Conservation (phyloP, 1,284 basidiomycete genomes). For the Gymnopus androsaceus region DNA sequence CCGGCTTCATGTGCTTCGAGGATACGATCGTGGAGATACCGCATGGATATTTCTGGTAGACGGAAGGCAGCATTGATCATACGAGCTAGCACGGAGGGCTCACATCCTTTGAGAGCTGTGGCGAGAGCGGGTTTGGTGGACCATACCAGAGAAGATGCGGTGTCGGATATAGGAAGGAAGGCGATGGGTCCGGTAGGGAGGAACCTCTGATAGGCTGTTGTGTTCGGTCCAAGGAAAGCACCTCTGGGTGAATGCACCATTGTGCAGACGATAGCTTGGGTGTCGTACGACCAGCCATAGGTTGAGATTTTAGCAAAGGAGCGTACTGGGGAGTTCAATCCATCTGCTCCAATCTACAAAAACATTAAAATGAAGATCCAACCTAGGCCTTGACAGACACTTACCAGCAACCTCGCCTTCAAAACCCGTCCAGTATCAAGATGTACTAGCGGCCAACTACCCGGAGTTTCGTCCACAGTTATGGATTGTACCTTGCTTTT, state of each 20-base stretch:
- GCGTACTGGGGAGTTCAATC: constrained; percentile 92
- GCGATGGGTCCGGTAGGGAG: constrained; percentile 95
- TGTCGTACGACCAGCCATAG: constrained; percentile 91
- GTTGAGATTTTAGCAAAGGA: constrained; percentile 85
- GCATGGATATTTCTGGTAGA: constrained; percentile 76
- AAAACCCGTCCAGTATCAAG: constrained; percentile 64
- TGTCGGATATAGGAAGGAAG: constrained; percentile 84
- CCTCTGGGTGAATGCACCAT: constrained; percentile 69
- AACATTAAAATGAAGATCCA: constrained; percentile 8
- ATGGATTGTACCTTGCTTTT: constrained; percentile 72
- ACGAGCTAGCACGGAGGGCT: constrained; percentile 63
- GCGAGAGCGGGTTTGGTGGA: constrained; percentile 85
- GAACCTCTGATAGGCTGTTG: constrained; percentile 93
- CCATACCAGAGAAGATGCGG: constrained; percentile 91
- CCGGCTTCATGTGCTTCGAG: constrained; percentile 53
- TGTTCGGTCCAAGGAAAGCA: constrained; percentile 64
- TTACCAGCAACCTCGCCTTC: constrained; percentile 72
- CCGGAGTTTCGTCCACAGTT: constrained; percentile 43
- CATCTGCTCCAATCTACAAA: constrained; percentile 89
- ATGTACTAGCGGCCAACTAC: constrained; percentile 75
- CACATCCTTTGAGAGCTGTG: constrained; percentile 68
- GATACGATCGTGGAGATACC: constrained; percentile 66
- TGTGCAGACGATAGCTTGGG: constrained; percentile 91
- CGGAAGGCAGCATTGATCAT: constrained; percentile 95
- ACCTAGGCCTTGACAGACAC: constrained; percentile 22